Evolutionary conservation across 2,329 filamentous ascomycete species (phyloP), one percentile per base, ranked within the genome.

Genomic region (Microcera coccophila): DNA sequence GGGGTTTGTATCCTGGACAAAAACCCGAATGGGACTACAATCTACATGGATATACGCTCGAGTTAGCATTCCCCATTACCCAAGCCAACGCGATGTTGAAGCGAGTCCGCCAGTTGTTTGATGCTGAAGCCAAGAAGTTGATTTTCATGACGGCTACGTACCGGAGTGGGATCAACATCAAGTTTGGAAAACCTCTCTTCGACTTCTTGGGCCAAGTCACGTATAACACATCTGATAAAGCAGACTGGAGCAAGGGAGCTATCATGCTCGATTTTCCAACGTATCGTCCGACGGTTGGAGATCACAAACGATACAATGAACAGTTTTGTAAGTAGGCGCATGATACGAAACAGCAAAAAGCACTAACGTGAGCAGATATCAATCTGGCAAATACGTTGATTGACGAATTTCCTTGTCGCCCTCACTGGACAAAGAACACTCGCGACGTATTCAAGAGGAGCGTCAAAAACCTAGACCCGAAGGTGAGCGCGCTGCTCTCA

Each of bases 181-280:
- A 75, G 58, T 75, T 76, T 42, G 73, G 72, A 29, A 69, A 66
- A 54, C 53, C 73, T 0, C 70, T 75, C 52, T 70, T 63, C 40
- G 73, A 76, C 44, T 62, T 76, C 18, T 56, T 76, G 7, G 73
- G 73, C 12, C 73, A 76, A 58, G 69, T 70, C 14, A 74, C 71
- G 9, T 69, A 68, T 39, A 65, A 67, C 49, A 75, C 73, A 7
- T 63, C 63, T 1, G 73, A 75, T 42, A 69, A 68, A 4, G 69
- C 64, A 34, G 73, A 76, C 53, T 76, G 55, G 55, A 57, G 49
- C 38, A 68, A 73, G 54, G 74, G 73, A 2, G 66, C 69, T 16
- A 74, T 77, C 52, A 77, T 76, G 73, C 72, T 77, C 48, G 73
- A 77, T 51, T 77, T 76, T 50, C 73, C 73, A 2, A 67, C 61